Evolutionary conservation across 1,284 basidiomycete genomes (phyloP).

Genomic region (Apiotrichum mycotoxinovorans): DNA sequence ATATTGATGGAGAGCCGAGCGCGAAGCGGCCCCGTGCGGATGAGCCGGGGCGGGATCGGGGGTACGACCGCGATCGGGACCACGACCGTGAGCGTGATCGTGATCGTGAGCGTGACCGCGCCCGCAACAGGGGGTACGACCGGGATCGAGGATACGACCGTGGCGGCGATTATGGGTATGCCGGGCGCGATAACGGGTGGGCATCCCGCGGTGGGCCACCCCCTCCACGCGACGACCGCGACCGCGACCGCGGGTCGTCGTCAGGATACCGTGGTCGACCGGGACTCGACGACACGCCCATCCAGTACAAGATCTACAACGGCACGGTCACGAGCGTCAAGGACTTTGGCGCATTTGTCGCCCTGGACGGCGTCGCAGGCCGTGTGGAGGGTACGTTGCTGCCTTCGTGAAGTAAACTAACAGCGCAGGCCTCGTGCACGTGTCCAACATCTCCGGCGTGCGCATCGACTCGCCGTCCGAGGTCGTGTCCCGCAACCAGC

Average conservation of each 20-base stretch:
- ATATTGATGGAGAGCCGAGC: slow-evolving; percentile 52
- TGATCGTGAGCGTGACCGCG: slow-evolving; percentile 19
- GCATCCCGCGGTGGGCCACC: slow-evolving; percentile 17
- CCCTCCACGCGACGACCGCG: slow-evolving; percentile 6
- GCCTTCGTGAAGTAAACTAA: neutral
- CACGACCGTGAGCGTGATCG: slow-evolving; percentile 49
- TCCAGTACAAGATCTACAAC: slow-evolving; percentile 92
- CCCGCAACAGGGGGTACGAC: slow-evolving; percentile 3
- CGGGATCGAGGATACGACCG: slow-evolving; percentile 42
- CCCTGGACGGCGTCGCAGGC: slow-evolving; percentile 78
- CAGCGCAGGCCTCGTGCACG: slow-evolving; percentile 82
- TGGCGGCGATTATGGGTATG: slow-evolving; percentile 25
- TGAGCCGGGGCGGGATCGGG: no score
- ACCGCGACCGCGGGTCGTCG: neutral
- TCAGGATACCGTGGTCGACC: slow-evolving; percentile 33
- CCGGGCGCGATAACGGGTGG: slow-evolving; percentile 27
- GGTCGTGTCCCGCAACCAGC: slow-evolving; percentile 75
- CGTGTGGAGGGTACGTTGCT: slow-evolving; percentile 72
- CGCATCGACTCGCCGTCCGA: slow-evolving; percentile 85
- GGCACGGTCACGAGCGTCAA: slow-evolving; percentile 81
- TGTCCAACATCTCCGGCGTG: slow-evolving; percentile 78
- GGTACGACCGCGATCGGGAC: slow-evolving; percentile 48
- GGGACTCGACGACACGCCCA: slow-evolving; percentile 70
- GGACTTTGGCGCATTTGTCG: slow-evolving; percentile 94
- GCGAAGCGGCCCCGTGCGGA: slow-evolving; percentile 59